Percentiles rank a stretch among this genome's conserved stretches.
These are phyloP conservation scores for Galerina marginata DNA, from an alignment of 768 basidiomycete species.

Conservation along the genomic window DNA sequence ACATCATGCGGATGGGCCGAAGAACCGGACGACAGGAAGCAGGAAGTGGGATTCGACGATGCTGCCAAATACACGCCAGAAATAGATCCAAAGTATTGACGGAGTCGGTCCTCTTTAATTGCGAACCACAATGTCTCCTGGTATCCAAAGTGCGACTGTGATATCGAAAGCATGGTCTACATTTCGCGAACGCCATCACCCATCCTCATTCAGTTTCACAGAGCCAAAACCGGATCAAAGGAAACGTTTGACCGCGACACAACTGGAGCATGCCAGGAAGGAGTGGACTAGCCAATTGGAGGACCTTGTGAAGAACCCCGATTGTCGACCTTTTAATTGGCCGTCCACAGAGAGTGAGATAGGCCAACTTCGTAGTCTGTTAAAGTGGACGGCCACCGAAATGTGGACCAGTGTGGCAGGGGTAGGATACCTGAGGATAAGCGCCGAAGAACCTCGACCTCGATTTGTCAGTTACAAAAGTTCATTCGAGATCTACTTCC, in stretches of 20 bases:
- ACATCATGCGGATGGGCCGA: no score
- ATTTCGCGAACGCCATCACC: no score
- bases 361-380: neutral
- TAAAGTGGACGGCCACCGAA: neutral
- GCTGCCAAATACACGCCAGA: no score
- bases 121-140: no score
- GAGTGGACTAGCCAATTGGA: neutral
- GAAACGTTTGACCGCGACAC: neutral
- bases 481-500: neutral
- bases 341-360: neutral
- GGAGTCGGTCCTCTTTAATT: no score
- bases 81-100: no score
- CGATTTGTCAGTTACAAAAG: neutral
- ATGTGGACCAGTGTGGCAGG: neutral
- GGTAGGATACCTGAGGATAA: neutral
- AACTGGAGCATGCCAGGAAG: neutral
- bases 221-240: no score
- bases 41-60: no score
- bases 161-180: no score
- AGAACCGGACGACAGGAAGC: no score
- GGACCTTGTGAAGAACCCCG: neutral
- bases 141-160: no score
- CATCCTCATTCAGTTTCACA: no score
- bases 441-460: neutral
- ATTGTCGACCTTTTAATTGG: neutral